Percentiles rank a stretch among this genome's conserved stretches.
Conservation (phyloP, 352 stramenopile genomes). For the Phytophthora foliorum region DNA sequence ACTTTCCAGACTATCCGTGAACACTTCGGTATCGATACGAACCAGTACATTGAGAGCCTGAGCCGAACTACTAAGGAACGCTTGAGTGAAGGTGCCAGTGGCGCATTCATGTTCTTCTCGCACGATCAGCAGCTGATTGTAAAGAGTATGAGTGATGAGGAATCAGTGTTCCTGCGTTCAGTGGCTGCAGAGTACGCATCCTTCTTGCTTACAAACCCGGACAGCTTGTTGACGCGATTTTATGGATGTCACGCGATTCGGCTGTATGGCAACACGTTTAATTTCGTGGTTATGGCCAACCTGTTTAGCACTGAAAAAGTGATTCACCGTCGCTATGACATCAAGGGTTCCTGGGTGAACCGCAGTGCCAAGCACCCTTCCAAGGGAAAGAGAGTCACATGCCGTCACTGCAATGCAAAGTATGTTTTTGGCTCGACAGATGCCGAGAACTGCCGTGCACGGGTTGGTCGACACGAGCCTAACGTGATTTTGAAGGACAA, state of each 20-base stretch:
- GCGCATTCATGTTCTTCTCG: conserved; percentile 93
- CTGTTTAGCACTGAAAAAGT: conserved; percentile 87
- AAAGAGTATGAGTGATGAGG: conserved; percentile 92
- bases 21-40: conserved; percentile 87
- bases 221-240: conserved; percentile 86
- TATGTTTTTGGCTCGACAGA: conserved; percentile 88
- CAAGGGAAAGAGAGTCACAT: conserved; percentile 88
- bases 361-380: conserved; percentile 88
- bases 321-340: conserved; percentile 89
- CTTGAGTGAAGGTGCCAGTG: conserved; percentile 87
- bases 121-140: conserved; percentile 91
- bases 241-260: conserved; percentile 89
- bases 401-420: conserved; percentile 89
- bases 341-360: conserved; percentile 92
- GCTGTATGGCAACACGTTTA: conserved; percentile 90
- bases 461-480: conserved; percentile 85
- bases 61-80: conserved; percentile 89
- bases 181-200: conserved; percentile 86
- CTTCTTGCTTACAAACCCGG: conserved; percentile 84
- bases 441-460: conserved; percentile 77
- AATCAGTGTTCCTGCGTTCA: conserved; percentile 83
- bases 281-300: conserved; percentile 93
- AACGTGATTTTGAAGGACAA: conserved; percentile 92
- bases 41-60: conserved; percentile 86
- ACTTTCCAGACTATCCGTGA: conserved; percentile 90